Evolutionary conservation across 2,329 filamentous ascomycete genomes (phyloP).

Genomic region (Neopestalotiopsis clavispora): DNA sequence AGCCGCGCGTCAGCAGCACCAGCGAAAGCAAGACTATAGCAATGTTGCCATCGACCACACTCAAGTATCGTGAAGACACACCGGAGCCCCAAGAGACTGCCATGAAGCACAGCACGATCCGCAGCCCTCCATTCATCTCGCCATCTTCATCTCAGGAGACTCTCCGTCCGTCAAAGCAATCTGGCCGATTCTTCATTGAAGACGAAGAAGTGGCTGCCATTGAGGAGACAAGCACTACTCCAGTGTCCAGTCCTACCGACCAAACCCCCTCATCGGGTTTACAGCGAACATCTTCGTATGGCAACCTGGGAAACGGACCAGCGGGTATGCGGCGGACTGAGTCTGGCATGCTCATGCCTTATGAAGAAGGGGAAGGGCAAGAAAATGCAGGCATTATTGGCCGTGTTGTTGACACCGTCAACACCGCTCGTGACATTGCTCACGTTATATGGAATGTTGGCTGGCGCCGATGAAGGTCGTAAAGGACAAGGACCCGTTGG

Average conservation of each 20-base stretch:
- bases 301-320: slow-evolving; percentile 55
- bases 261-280: slow-evolving; percentile 34
- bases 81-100: slow-evolving; percentile 68
- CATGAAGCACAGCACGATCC: slow-evolving; percentile 64
- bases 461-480: slow-evolving; percentile 56
- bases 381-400: slow-evolving; percentile 72
- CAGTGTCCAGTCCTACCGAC: slow-evolving; percentile 30
- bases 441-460: slow-evolving; percentile 76
- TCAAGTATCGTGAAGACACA: slow-evolving; percentile 82
- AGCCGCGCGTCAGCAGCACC: slow-evolving; percentile 47
- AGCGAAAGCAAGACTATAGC: slow-evolving; percentile 84
- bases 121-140: slow-evolving; percentile 58
- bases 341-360: slow-evolving; percentile 92
- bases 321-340: slow-evolving; percentile 75
- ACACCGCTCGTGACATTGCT: slow-evolving; percentile 72
- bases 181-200: slow-evolving; percentile 68
- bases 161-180: slow-evolving; percentile 70
- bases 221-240: slow-evolving; percentile 45
- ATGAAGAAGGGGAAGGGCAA: slow-evolving; percentile 72
- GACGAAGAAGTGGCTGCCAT: slow-evolving; percentile 57
- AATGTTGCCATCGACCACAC: slow-evolving; percentile 83
- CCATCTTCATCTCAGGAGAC: slow-evolving; percentile 86
- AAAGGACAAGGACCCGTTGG: not conserved
- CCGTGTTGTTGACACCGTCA: slow-evolving; percentile 80
- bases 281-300: slow-evolving; percentile 54